Evolutionary conservation across 371 early-diverging fungal species (phyloP).

Genomic region (Cokeromyces recurvatus): DNA sequence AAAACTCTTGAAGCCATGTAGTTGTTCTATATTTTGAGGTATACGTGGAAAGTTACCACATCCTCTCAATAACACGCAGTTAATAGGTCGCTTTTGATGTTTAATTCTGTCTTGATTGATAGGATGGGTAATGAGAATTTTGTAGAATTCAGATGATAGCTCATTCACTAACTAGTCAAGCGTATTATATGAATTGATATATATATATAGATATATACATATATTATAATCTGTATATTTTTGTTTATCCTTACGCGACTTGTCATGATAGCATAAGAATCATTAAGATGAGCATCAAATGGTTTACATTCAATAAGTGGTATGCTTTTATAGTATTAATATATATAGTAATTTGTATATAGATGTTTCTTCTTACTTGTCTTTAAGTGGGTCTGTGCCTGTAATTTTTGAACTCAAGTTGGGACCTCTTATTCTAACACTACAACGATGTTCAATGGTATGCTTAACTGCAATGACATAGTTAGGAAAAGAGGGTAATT

Average conservation of each 20-base stretch:
- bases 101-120: slow-evolving; percentile 33
- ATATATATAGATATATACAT: too few relatives aligned
- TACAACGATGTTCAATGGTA: slow-evolving; percentile 46
- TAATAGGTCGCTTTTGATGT: slow-evolving; percentile 38
- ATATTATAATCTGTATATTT: background rate
- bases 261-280: slow-evolving; percentile 30
- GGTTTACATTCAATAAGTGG: slow-evolving; percentile 37
- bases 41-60: slow-evolving; percentile 44
- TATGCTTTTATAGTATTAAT: slow-evolving; percentile 16
- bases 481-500: slow-evolving; percentile 41
- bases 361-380: slow-evolving; percentile 35
- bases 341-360: background rate
- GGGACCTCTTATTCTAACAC: slow-evolving; percentile 47
- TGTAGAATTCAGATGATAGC: slow-evolving; percentile 30
- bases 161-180: slow-evolving; percentile 37
- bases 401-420: slow-evolving; percentile 40
- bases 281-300: slow-evolving; percentile 35
- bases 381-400: slow-evolving; percentile 54
- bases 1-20: slow-evolving; percentile 41
- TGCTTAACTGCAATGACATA: slow-evolving; percentile 36
- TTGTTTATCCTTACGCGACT: slow-evolving; percentile 25
- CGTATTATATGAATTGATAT: too few relatives aligned
- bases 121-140: slow-evolving; percentile 30
- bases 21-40: slow-evolving; percentile 33
- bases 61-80: slow-evolving; percentile 46